Base-by-base conservation (phyloP, 345 rosid species). In the Eucalyptus erythrocorys region DNA sequence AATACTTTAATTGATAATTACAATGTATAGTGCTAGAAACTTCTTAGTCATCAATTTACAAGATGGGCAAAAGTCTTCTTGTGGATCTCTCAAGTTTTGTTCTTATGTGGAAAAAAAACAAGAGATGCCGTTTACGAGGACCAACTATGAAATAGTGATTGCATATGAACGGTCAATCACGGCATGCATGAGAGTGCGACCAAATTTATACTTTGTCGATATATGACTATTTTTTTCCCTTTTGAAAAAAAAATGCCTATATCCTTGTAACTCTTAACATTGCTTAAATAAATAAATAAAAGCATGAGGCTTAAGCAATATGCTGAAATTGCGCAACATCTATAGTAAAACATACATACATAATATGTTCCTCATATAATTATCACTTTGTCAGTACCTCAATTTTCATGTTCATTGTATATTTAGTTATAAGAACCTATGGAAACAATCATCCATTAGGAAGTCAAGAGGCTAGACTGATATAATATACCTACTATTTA, bases 1-100 rank as follows among this genome's bases (percentile, higher is more conserved):
- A 22, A 55, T 22, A 21, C 24, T 55, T 22, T 5, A 8, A 55
- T 55, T 5, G 5, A 55, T 55, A 24, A 55, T 55, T 8, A 55
- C 1, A 3, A 24, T 7, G 2, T 15, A 14, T 15, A 1, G 1
- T 14, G 17, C 19, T 14, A 16, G 51, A 49, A 15, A 49, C 1
- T 49, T 57, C 71, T 13, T 30, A 2, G 14, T 61, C 4, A 14
- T 61, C 17, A 30, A 61, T 30, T 6, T 61, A 30, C 2, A 61
- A 30, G 34, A 61, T 2, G 17, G 34, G 5, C 34, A 30, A 61
- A 30, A 61, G 34, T 61, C 34, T 61, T 61, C 2, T 6, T 30
- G 17, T 8, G 5, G 40, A 40, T 0, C 40, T 14, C 10, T 15
- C 40, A 66, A 66, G 40, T 66, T 66, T 32, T 21, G 22, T 0